Evolutionary conservation across 768 basidiomycete genomes (phyloP), one percentile per base, ranked within the genome.

Genomic region (Ephemerocybe angulata): DNA sequence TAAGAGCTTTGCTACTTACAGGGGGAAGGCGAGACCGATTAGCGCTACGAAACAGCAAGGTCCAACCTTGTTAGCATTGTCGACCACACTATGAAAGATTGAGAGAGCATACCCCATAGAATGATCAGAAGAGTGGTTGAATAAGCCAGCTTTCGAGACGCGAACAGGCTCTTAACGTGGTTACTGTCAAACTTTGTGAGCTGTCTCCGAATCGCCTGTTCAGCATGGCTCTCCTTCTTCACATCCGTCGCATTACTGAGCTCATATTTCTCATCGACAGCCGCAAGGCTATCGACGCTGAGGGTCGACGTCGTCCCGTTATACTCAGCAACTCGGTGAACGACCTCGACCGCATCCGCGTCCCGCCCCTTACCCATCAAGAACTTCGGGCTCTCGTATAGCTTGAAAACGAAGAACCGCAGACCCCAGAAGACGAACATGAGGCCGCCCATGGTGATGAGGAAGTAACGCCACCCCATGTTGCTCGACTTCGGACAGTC

Each of bases 311-410:
- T 29, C 65, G 73, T 82, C 2, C 81, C 77, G 59, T 90, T 90
- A 57, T 81, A 77, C 24, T 68, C 65, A 3, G 88, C 88, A 7
- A 90, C 75, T 27, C 74, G 72, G 52, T 85, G 84, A 15, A 90
- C 65, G 40, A 85, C 72, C 22, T 79, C 77, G 4, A 88, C 82
- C 0, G 87, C 88, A 19, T 77, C 70, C n/a, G 75, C 74, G 54
- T 89, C 86, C 19, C 69, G 66, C 2, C 88, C 88, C 53, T 82
- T 81, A 10, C 85, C 84, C 78, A 90, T 85, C 52, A 88, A 78
- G 63, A 78, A 91, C 61, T 88, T 88, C 1, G 88, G 88, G 54
- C 84, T 85, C 65, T 91, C 88, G 58, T 83, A 79, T 4, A 90
- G 71, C 49, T 76, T 72, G 75, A 91, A 90, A 38, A 81, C 63